phyloP scores from a whole-genome alignment of 352 stramenopile species.

The Hyaloperonospora brassicae region DNA sequence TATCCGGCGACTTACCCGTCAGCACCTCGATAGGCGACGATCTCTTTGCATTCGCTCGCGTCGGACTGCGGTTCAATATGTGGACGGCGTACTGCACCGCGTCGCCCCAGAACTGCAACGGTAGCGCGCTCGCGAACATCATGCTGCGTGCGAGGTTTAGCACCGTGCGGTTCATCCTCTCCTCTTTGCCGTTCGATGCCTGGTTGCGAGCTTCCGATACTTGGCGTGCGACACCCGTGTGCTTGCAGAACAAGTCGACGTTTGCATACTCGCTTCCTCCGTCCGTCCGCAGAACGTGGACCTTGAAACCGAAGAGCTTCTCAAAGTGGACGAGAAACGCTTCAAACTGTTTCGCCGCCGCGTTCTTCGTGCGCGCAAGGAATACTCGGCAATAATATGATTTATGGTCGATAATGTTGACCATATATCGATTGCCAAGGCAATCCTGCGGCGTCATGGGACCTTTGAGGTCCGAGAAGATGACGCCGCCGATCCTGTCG shows the following conservation, averaged over 20 bases:
- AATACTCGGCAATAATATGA: not conserved
- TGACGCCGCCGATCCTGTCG: too few species aligned
- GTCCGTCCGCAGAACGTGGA: slow-evolving; percentile 15
- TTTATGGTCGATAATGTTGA: not conserved
- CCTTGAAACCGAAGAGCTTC: slow-evolving; percentile 7
- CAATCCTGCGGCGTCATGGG: too few species aligned
- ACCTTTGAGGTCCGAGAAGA: too few species aligned
- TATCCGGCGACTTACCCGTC: not conserved
- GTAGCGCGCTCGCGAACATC: slow-evolving; percentile 17
- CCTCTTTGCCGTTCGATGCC: slow-evolving; percentile 23
- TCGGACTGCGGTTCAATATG: slow-evolving; percentile 23
- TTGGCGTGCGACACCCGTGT: slow-evolving; percentile 16
- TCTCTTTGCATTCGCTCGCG: slow-evolving; percentile 6
- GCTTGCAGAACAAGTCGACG: slow-evolving; percentile 19
- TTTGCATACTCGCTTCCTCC: slow-evolving; percentile 22
- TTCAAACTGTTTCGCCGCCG: slow-evolving; percentile 3
- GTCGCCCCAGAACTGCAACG: slow-evolving; percentile 21
- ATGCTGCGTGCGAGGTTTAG: slow-evolving; percentile 27
- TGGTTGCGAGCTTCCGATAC: slow-evolving; percentile 7
- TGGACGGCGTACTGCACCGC: slow-evolving; percentile 23
- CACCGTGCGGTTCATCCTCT: slow-evolving; percentile 25
- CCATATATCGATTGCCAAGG: not conserved
- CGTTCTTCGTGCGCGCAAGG: not conserved
- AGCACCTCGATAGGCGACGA: slow-evolving; percentile 6
- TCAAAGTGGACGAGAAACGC: slow-evolving; percentile 12